A percentile compares a stretch with the other conserved stretches of the same genome.
phyloP scores from a whole-genome alignment of 2,329 filamentous ascomycete genomes.

The Colletotrichum truncatum region DNA sequence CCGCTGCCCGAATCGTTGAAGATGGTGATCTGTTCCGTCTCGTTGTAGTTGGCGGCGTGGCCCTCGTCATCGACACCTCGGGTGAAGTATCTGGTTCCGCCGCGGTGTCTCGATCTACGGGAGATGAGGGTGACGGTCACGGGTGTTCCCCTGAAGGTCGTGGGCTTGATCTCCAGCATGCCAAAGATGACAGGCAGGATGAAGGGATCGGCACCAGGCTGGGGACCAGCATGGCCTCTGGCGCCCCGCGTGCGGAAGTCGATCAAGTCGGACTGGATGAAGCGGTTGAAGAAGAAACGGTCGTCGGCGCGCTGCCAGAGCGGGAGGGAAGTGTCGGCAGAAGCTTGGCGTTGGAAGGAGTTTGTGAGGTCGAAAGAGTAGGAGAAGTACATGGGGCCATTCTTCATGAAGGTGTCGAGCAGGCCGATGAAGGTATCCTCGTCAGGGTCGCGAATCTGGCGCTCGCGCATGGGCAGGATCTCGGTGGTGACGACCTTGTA shows the following conservation, averaged over 20 bases:
- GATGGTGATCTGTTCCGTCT: constrained; percentile 93
- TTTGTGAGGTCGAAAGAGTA: constrained; percentile 98
- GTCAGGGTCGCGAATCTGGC: constrained; percentile 88
- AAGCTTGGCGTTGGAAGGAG: constrained; percentile 92
- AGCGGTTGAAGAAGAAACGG: constrained; percentile 98
- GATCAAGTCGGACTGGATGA: constrained; percentile 90
- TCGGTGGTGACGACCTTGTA: constrained; percentile 94
- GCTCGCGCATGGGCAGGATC: constrained; percentile 92
- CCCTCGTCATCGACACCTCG: constrained; percentile 93
- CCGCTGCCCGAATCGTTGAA: constrained; percentile 82
- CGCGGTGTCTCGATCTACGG: constrained; percentile 85
- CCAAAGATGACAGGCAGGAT: constrained; percentile 97
- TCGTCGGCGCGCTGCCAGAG: constrained; percentile 95
- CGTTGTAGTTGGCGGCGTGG: constrained; percentile 98
- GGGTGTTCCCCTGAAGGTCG: constrained; percentile 83
- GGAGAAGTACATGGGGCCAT: constrained; percentile 95
- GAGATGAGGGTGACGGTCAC: constrained; percentile 91
- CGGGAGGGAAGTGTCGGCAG: constrained; percentile 75
- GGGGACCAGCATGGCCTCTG: constrained; percentile 72
- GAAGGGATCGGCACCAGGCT: constrained; percentile 85
- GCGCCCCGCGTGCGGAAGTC: constrained; percentile 78
- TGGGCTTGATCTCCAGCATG: constrained; percentile 91
- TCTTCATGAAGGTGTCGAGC: constrained; percentile 83
- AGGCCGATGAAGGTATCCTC: constrained; percentile 91
- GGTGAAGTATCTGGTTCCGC: constrained; percentile 93